These are phyloP conservation scores for Tetrahymena thermophila DNA, from an alignment of 73 alveolate species.

Conservation along the genomic window DNA sequence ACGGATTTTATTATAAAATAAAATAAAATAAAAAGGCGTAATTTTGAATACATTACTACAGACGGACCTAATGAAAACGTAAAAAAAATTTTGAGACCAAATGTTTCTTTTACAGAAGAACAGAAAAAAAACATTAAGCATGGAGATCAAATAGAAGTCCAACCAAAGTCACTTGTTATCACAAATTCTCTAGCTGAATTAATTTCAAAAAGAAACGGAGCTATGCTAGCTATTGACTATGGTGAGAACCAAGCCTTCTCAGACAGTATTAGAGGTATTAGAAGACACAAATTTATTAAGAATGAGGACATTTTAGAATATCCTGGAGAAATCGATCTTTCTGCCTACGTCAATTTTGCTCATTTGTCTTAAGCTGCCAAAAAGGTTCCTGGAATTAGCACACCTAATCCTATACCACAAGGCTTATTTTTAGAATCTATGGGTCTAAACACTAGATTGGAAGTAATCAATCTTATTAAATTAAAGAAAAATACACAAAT, in stretches of 20 bases:
- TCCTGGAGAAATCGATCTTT: constrained; percentile 77
- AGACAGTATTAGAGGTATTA: constrained; percentile 68
- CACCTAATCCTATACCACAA: constrained; percentile 63
- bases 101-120: constrained; percentile 59
- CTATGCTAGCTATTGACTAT: constrained; percentile 73
- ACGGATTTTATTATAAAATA: not conserved
- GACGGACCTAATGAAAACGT: constrained; percentile 58
- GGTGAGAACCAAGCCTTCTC: constrained; percentile 82
- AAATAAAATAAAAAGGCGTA: not conserved
- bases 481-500: not conserved
- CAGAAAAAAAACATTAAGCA: constrained; percentile 33
- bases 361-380: constrained; percentile 49
- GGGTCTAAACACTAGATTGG: constrained; percentile 70
- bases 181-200: constrained; percentile 49
- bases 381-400: constrained; percentile 35
- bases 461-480: constrained; percentile 13
- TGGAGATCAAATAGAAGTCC: constrained; percentile 72
- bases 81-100: constrained; percentile 64
- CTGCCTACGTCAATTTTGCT: constrained; percentile 78
- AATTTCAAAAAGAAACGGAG: constrained; percentile 50
- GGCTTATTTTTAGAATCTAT: constrained; percentile 70
- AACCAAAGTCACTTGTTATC: constrained; percentile 51
- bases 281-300: constrained; percentile 60
- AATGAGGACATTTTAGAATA: constrained; percentile 50
- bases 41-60: constrained; percentile 32